phyloP scores from a whole-genome alignment of 495 filamentous ascomycete species.

The Rhypophila decipiens region DNA sequence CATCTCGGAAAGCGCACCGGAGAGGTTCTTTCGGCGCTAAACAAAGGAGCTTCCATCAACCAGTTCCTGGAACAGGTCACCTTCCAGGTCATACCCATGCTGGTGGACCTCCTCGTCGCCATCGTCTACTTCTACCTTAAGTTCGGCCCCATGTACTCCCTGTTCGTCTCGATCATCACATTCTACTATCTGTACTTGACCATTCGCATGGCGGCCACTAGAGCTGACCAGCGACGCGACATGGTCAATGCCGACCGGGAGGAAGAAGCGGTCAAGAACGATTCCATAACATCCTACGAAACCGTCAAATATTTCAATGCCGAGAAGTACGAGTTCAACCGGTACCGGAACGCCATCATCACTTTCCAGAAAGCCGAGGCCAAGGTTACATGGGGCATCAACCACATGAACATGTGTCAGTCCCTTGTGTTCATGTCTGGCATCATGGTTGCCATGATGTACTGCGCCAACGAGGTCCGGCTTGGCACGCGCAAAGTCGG shows the following conservation, averaged over 20 bases:
- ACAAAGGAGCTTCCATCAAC: constrained; percentile 94
- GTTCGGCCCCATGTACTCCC: constrained; percentile 87
- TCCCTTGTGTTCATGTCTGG: constrained; percentile 91
- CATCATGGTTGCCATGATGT: constrained; percentile 63
- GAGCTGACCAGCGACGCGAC: constrained; percentile 79
- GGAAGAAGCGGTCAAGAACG: constrained; percentile 96
- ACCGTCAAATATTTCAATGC: constrained; percentile 99
- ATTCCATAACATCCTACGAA: constrained; percentile 96
- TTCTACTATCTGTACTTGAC: constrained; percentile 95
- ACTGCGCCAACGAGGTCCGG: constrained; percentile 78
- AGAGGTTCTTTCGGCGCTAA: constrained; percentile 88
- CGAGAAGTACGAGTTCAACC: constrained; percentile 84
- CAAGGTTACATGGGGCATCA: constrained; percentile 78
- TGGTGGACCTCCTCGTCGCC: constrained; percentile 82
- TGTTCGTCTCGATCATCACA: constrained; percentile 85
- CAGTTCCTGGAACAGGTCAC: constrained; percentile 93
- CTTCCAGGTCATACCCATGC: constrained; percentile 91
- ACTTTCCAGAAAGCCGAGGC: constrained; percentile 85
- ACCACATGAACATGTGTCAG: constrained; percentile 89
- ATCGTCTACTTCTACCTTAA: constrained; percentile 74
- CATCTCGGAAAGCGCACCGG: constrained; percentile 95
- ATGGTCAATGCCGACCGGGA: constrained; percentile 93
- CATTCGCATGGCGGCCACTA: constrained; percentile 89
- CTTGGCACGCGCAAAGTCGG: constrained; percentile 64
- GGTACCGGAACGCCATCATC: constrained; percentile 71